A percentile compares a stretch with the other conserved stretches of the same genome.
Conservation (phyloP, 768 basidiomycete species). For the Suillus discolor region DNA sequence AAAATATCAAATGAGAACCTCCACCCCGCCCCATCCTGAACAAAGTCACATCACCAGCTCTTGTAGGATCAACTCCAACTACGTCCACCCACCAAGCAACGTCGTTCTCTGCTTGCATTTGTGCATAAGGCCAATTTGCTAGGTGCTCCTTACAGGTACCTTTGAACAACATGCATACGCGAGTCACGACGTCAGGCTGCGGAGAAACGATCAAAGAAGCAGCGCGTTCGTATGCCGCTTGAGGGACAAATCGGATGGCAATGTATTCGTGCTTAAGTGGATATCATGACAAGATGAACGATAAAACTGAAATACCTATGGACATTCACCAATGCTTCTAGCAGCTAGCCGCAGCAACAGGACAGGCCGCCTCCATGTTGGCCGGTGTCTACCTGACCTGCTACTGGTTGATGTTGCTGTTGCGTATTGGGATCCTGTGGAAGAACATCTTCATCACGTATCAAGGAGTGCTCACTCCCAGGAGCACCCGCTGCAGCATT, state of each 20-base stretch:
- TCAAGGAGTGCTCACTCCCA: too few species aligned
- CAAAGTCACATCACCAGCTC: background rate
- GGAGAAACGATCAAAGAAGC: background rate
- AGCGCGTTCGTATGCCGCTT: background rate
- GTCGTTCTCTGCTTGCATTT: background rate
- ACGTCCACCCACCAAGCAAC: background rate
- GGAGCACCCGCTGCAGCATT: too few species aligned
- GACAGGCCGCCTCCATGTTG: background rate
- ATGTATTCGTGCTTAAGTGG: background rate
- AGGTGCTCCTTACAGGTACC: background rate
- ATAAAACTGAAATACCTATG: too few species aligned
- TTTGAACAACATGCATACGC: background rate
- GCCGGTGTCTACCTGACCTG: too few species aligned
- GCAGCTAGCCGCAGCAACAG: background rate
- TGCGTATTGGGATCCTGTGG: too few species aligned
- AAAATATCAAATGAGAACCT: background rate
- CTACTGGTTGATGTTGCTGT: too few species aligned
- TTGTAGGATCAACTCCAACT: background rate
- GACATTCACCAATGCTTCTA: too few species aligned
- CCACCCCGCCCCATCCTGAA: background rate
- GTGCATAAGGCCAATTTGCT: background rate
- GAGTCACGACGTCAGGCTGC: background rate
- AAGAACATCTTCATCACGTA: too few species aligned
- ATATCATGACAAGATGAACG: background rate
- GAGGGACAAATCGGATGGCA: background rate